These are phyloP conservation scores for Firmiana major DNA, from an alignment of 345 rosid genomes.

Conservation along the genomic window DNA sequence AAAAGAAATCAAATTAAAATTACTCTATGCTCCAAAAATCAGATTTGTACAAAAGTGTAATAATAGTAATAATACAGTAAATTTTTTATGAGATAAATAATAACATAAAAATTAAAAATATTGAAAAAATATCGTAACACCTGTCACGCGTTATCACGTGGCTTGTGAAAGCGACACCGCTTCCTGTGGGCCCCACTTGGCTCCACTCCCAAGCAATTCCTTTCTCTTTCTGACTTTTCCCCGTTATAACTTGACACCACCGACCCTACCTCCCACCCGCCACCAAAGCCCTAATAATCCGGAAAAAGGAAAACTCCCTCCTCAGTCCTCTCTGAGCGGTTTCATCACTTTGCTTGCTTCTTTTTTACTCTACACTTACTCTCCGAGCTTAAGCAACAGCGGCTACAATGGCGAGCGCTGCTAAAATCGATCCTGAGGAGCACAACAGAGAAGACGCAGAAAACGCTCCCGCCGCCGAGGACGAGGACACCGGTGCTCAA, in stretches of 20 bases:
- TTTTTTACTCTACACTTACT: not conserved
- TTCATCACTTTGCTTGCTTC: not conserved
- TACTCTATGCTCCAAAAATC: too few species aligned
- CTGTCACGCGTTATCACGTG: not conserved
- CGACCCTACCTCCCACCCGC: not conserved
- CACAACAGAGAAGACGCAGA: slow-evolving; percentile 47
- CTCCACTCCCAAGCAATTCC: not conserved
- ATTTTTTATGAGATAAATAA: too few species aligned
- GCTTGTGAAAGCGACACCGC: not conserved
- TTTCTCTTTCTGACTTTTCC: not conserved
- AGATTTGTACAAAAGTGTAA: too few species aligned
- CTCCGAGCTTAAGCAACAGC: not conserved
- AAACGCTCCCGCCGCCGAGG: slow-evolving; percentile 45
- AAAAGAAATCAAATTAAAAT: too few species aligned
- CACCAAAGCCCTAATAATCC: not conserved
- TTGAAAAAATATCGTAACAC: not conserved
- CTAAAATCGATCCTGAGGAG: slow-evolving; percentile 28
- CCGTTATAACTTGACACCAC: not conserved
- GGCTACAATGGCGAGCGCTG: slow-evolving; percentile 34
- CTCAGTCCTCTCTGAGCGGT: not conserved
- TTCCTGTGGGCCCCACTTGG: not conserved
- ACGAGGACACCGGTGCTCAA: slow-evolving; percentile 76
- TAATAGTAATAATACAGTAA: too few species aligned
- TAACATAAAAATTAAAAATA: not conserved
- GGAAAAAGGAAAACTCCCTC: not conserved